Evolutionary conservation across 2,329 filamentous ascomycete species (phyloP).

Genomic region (Harringtonia lauricola): DNA sequence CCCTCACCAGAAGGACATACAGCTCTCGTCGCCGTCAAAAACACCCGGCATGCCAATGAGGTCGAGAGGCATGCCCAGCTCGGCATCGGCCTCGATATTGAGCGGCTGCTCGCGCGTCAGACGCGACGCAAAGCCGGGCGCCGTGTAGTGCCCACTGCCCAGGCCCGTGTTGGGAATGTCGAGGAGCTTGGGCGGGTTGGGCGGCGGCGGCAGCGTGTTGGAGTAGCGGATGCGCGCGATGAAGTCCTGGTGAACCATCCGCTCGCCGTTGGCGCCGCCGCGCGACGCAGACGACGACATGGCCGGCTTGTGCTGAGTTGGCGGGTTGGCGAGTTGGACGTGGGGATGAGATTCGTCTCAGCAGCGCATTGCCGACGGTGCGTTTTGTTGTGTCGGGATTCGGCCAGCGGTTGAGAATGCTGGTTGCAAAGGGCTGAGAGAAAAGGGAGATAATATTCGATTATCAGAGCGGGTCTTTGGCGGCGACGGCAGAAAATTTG

Average conservation of each 20-base stretch:
- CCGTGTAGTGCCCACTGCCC: slow-evolving; percentile 77
- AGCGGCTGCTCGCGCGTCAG: slow-evolving; percentile 84
- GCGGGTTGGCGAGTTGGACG: too few species aligned
- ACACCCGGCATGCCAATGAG: slow-evolving; percentile 89
- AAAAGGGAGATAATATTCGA: too few species aligned
- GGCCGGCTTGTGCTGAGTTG: slow-evolving; percentile 4
- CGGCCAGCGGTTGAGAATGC: too few species aligned
- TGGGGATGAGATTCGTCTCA: too few species aligned
- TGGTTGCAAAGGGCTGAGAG: too few species aligned
- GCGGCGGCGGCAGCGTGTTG: slow-evolving; percentile 89
- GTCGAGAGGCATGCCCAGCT: slow-evolving; percentile 95
- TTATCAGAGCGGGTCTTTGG: too few species aligned
- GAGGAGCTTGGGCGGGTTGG: slow-evolving; percentile 90
- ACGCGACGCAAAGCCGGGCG: slow-evolving; percentile 78
- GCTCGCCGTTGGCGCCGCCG: slow-evolving; percentile 34
- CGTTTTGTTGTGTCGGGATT: too few species aligned
- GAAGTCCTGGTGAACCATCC: slow-evolving; percentile 81
- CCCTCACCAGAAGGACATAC: slow-evolving; percentile 44
- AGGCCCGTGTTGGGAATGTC: slow-evolving; percentile 93
- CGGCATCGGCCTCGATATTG: slow-evolving; percentile 94
- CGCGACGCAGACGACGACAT: slow-evolving; percentile 31
- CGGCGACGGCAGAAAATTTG: too few species aligned
- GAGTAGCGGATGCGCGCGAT: slow-evolving; percentile 92
- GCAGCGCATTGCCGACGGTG: too few species aligned
- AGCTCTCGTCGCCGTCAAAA: slow-evolving; percentile 89